Evolutionary conservation across 2,329 filamentous ascomycete species (phyloP).

Genomic region (Fusarium cyanostomum): DNA sequence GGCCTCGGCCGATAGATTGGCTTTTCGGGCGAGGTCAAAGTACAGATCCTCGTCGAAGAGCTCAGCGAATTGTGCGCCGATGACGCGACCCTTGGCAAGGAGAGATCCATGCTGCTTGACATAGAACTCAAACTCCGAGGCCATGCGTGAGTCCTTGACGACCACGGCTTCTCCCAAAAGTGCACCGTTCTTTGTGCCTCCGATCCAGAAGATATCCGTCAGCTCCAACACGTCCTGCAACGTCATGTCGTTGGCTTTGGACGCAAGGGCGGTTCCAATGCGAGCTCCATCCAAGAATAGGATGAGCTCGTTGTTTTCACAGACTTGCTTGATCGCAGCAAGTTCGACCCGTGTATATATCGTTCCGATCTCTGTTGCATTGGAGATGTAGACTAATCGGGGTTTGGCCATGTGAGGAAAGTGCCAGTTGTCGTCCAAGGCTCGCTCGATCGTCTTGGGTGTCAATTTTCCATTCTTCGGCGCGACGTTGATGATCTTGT

Average conservation of each 20-base stretch:
- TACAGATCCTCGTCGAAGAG: constrained; percentile 57
- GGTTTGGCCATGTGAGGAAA: constrained; percentile 63
- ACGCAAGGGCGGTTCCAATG: constrained; percentile 55
- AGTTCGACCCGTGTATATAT: constrained; percentile 57
- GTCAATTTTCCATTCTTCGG: constrained; percentile 59
- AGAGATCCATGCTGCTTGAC: constrained; percentile 62
- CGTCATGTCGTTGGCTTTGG: constrained; percentile 54
- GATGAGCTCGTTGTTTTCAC: constrained; percentile 53
- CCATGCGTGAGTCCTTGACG: constrained; percentile 53
- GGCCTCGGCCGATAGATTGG: constrained; percentile 55
- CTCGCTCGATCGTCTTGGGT: constrained; percentile 51
- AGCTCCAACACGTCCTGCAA: constrained; percentile 56
- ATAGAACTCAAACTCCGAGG: constrained; percentile 60
- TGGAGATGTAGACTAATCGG: constrained; percentile 61
- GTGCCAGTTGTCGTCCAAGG: constrained; percentile 59
- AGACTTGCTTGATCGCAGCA: constrained; percentile 53
- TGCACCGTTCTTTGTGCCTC: constrained; percentile 62
- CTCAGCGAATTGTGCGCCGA: constrained; percentile 61
- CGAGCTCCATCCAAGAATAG: constrained; percentile 60
- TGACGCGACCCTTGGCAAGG: constrained; percentile 59
- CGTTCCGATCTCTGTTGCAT: constrained; percentile 61
- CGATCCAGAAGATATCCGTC: constrained; percentile 64
- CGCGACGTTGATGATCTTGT: constrained; percentile 61
- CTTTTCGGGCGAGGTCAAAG: constrained; percentile 56
- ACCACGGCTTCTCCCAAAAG: constrained; percentile 61